phyloP scores from a whole-genome alignment of 148 eudicot species.

The Diospyros kaki region DNA sequence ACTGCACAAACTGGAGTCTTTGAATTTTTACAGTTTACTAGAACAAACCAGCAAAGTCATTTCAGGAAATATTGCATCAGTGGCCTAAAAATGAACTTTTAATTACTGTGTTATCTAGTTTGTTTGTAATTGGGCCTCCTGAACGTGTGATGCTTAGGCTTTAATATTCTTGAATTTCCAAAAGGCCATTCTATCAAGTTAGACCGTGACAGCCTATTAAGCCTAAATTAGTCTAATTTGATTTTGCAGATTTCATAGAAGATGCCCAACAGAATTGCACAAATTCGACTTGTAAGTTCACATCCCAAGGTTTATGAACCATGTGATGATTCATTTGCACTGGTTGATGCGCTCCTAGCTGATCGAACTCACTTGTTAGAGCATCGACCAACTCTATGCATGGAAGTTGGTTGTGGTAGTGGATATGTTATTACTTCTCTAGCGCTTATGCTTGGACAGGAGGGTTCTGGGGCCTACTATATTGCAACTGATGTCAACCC shows the following conservation, averaged over 20 bases:
- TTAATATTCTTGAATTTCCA: background rate
- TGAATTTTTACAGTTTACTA: no score
- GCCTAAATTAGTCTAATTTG: background rate
- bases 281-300: conserved; percentile 68
- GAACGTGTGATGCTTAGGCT: background rate
- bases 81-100: no score
- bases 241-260: conserved; percentile 14
- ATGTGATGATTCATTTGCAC: conserved; percentile 88
- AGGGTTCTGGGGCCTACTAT: conserved; percentile 34
- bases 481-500: conserved; percentile 90
- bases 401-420: conserved; percentile 96
- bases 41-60: no score
- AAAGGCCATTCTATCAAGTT: background rate
- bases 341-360: conserved; percentile 83
- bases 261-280: conserved; percentile 57
- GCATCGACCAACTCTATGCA: conserved; percentile 62
- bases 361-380: conserved; percentile 61
- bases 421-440: conserved; percentile 88
- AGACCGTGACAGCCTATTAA: background rate
- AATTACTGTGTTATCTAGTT: background rate
- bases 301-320: conserved; percentile 95
- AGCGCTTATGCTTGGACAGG: conserved; percentile 69
- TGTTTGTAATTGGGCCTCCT: background rate
- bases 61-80: no score
- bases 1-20: no score